These are phyloP conservation scores for Phylloporus sp. DNA, from an alignment of 1,284 basidiomycete species.

Conservation along the genomic window DNA sequence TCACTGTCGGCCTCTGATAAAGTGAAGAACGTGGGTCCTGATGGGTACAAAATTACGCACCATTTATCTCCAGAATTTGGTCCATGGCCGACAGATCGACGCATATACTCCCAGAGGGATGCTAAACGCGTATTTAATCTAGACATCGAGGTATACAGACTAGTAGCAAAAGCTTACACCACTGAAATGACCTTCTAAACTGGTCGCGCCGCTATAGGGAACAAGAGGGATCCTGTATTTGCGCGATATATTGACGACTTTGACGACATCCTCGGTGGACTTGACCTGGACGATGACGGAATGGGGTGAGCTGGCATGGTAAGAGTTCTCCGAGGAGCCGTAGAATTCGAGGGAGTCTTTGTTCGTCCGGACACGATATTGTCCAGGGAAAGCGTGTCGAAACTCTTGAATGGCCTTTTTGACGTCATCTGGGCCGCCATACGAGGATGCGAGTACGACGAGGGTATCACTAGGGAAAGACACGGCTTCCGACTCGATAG, in stretches of 20 bases:
- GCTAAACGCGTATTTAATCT: conserved; percentile 34
- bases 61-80: conserved; percentile 61
- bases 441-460: conserved; percentile 36
- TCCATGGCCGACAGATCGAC: conserved; percentile 74
- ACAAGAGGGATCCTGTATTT: conserved; percentile 63
- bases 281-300: conserved; percentile 63
- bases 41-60: conserved; percentile 30
- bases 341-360: conserved; percentile 57
- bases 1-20: conserved; percentile 68
- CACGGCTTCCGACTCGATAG: not conserved
- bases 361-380: conserved; percentile 58
- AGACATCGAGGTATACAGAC: not conserved
- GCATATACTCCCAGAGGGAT: conserved; percentile 68
- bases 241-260: conserved; percentile 63
- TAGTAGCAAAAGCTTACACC: conserved; percentile 41
- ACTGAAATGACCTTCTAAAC: conserved; percentile 58
- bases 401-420: conserved; percentile 64
- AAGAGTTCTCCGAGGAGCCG: conserved; percentile 74
- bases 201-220: conserved; percentile 69
- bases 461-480: conserved; percentile 2
- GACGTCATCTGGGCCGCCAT: conserved; percentile 58
- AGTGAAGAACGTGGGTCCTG: not conserved
- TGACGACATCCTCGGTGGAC: conserved; percentile 66
- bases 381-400: conserved; percentile 52
- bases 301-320: conserved; percentile 71